These are phyloP conservation scores for Penicillium oxalicum DNA, from an alignment of 2,329 filamentous ascomycete species.

Conservation along the genomic window DNA sequence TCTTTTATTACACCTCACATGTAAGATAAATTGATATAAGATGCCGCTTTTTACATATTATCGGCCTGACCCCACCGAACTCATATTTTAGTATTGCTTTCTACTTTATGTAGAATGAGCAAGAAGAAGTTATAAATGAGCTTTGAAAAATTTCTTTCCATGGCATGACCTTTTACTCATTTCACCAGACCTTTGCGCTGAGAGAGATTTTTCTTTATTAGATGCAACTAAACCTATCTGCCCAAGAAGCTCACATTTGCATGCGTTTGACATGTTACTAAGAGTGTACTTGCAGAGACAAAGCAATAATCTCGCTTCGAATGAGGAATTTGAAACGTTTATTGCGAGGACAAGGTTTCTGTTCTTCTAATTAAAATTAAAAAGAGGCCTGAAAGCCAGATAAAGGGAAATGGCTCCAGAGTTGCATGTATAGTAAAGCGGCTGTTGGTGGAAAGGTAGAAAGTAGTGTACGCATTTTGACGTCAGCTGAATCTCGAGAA, in stretches of 20 bases:
- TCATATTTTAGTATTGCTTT: conserved; percentile 2
- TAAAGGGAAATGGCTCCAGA: no score
- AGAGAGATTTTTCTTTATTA: conserved; percentile 3
- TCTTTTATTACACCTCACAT: conserved; percentile 2
- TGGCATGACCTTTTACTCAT: not conserved
- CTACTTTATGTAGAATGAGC: conserved; percentile 2
- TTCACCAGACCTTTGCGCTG: not conserved
- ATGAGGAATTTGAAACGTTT: conserved; percentile 2
- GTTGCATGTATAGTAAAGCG: no score
- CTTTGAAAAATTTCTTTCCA: conserved; percentile 1
- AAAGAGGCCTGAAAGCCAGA: no score
- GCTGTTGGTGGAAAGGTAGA: no score
- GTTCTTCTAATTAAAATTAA: no score
- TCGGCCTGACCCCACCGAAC: not conserved
- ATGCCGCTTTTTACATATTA: conserved; percentile 4
- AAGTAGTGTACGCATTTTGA: no score
- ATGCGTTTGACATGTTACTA: conserved; percentile 3
- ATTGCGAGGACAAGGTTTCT: no score
- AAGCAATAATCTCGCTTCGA: not conserved
- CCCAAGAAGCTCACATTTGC: not conserved
- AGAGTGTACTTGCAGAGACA: not conserved
- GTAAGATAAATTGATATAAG: conserved; percentile 4
- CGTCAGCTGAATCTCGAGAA: no score
- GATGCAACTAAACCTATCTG: not conserved
- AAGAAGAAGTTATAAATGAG: conserved; percentile 1